Conservation (phyloP, 2,329 filamentous ascomycete species). For the Balansia obtecta region DNA sequence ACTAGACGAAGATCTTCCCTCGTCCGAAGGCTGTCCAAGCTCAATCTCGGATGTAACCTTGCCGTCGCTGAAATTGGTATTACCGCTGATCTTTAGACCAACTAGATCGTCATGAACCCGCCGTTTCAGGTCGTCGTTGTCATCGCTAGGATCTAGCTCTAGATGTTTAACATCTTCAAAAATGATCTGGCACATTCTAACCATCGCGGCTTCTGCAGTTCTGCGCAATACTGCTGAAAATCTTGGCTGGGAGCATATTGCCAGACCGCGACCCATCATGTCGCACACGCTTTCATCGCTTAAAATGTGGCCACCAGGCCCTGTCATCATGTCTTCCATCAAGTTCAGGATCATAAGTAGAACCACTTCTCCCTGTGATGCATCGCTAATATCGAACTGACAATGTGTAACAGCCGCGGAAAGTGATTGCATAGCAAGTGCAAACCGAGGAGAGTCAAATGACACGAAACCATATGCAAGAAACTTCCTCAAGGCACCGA, state of each 20-base stretch:
- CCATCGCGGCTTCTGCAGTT: conserved; percentile 93
- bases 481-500: conserved; percentile 92
- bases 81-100: conserved; percentile 68
- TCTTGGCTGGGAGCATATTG: conserved; percentile 89
- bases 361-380: conserved; percentile 89
- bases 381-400: conserved; percentile 92
- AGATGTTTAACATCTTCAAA: conserved; percentile 86
- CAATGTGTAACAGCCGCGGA: conserved; percentile 95
- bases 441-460: conserved; percentile 71
- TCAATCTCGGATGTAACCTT: conserved; percentile 5
- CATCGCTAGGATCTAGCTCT: conserved; percentile 60
- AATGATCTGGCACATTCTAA: conserved; percentile 97
- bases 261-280: conserved; percentile 97
- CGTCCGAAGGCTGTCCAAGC: background rate
- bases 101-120: conserved; percentile 57
- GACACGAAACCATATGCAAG: conserved; percentile 88
- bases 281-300: conserved; percentile 97
- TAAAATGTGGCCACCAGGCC: conserved; percentile 82
- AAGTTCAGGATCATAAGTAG: conserved; percentile 86
- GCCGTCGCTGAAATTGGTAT: conserved; percentile 4
- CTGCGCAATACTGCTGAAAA: conserved; percentile 82
- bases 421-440: conserved; percentile 85
- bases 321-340: conserved; percentile 97
- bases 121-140: conserved; percentile 52
- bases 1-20: background rate